Percentiles rank a stretch among this genome's conserved stretches.
Evolutionary conservation across 169 alveolate genomes (phyloP).

Genomic region (Plasmodium coatneyi): DNA sequence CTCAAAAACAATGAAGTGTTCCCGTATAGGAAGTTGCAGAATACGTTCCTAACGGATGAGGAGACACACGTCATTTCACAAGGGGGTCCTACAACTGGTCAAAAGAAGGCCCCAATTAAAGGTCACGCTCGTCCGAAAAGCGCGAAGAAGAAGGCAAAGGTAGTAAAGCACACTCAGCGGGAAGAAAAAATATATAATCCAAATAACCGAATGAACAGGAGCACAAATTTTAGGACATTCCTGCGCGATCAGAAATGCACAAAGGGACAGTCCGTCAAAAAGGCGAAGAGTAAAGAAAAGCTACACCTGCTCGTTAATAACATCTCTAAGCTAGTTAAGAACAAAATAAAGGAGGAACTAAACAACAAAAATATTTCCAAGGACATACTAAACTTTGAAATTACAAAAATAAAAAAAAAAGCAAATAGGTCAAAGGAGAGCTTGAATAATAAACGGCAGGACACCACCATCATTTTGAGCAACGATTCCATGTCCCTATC

Average conservation of each 20-base stretch:
- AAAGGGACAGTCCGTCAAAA: background rate
- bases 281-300: constrained; percentile 9
- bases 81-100: background rate
- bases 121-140: background rate
- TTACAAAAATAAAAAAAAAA: constrained; percentile 64
- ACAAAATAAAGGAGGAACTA: constrained; percentile 56
- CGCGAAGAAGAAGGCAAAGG: background rate
- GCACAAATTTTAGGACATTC: background rate
- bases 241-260: background rate
- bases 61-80: background rate
- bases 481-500: constrained; percentile 35
- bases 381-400: constrained; percentile 67
- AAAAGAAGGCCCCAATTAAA: background rate
- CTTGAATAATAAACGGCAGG: constrained; percentile 49
- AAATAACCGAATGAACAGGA: background rate
- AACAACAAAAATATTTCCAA: constrained; percentile 41
- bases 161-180: background rate
- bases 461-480: constrained; percentile 30
- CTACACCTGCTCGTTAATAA: constrained; percentile 34
- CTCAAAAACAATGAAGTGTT: constrained; percentile 54
- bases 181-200: background rate
- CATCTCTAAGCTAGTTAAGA: constrained; percentile 55
- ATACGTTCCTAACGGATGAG: constrained; percentile 1
- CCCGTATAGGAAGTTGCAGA: constrained; percentile 50
- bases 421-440: background rate